Conservation (phyloP, 768 basidiomycete genomes). For the Leucosporidium scottii region DNA sequence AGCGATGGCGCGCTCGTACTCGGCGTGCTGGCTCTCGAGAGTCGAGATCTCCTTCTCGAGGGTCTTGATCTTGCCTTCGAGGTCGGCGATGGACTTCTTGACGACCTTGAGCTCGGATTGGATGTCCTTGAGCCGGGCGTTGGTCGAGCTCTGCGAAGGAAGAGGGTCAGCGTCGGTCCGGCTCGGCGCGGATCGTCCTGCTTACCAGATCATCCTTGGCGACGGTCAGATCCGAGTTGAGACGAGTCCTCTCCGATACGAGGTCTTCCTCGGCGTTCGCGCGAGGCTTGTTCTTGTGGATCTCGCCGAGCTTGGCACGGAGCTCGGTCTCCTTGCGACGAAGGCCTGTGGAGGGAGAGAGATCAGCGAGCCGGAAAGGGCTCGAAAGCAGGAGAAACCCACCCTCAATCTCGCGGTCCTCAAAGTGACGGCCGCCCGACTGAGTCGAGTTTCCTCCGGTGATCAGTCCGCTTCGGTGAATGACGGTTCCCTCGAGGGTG, state of each 20-base stretch:
- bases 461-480: constrained; percentile 94
- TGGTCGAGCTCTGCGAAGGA: constrained; percentile 60
- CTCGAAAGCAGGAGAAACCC: constrained; percentile 22
- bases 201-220: constrained; percentile 75
- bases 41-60: constrained; percentile 47
- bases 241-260: constrained; percentile 63
- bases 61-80: constrained; percentile 11
- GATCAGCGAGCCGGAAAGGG: background rate
- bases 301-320: constrained; percentile 66
- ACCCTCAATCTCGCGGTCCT: constrained; percentile 90
- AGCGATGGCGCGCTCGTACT: constrained; percentile 56
- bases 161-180: background rate
- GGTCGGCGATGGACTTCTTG: constrained; percentile 44
- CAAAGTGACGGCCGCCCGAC: constrained; percentile 53
- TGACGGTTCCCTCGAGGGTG: constrained; percentile 90
- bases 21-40: constrained; percentile 54
- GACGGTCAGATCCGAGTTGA: constrained; percentile 69
- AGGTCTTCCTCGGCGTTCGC: constrained; percentile 70
- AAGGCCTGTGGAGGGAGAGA: constrained; percentile 43
- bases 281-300: constrained; percentile 76
- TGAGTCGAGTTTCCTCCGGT: constrained; percentile 67
- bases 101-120: constrained; percentile 78
- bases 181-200: constrained; percentile 4
- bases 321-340: constrained; percentile 63
- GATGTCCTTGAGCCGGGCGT: constrained; percentile 65